Conservation (phyloP, 2,329 filamentous ascomycete genomes). For the Arthrobotrys pseudoclavata region DNA sequence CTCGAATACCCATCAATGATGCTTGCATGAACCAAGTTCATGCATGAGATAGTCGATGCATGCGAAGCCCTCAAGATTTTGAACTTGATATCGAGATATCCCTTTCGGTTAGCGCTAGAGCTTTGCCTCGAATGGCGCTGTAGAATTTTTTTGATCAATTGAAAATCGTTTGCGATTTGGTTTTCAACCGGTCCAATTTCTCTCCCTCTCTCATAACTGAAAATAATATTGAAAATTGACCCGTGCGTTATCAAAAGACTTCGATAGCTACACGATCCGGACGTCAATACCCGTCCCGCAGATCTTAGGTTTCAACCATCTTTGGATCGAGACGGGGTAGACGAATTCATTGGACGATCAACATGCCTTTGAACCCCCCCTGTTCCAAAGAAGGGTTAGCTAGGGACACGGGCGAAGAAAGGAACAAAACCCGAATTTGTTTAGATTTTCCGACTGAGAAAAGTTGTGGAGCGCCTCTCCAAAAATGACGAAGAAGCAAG, state of each 20-base stretch:
- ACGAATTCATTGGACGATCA: constrained; percentile 21
- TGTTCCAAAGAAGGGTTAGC: constrained; percentile 25
- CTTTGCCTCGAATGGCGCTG: neutral
- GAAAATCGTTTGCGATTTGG: neutral
- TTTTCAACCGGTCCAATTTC: neutral
- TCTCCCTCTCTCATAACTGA: constrained; percentile 5
- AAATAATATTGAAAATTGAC: constrained; percentile 23
- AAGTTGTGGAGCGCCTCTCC: constrained; percentile 21
- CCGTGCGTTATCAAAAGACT: constrained; percentile 38
- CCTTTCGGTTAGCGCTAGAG: constrained; percentile 3
- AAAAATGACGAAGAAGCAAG: constrained; percentile 7
- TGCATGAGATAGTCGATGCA: constrained; percentile 25
- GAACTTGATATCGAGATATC: neutral
- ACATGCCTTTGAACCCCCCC: neutral
- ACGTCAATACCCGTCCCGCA: constrained; percentile 26
- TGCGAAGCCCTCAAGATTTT: constrained; percentile 9
- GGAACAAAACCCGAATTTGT: constrained; percentile 33
- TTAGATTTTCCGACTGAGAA: constrained; percentile 25
- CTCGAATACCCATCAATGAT: constrained; percentile 12
- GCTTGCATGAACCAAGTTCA: constrained; percentile 24
- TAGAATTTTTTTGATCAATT: neutral
- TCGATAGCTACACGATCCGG: constrained; percentile 23
- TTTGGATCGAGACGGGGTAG: constrained; percentile 46
- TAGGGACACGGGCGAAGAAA: constrained; percentile 2
- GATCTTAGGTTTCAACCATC: constrained; percentile 35